phyloP scores from a whole-genome alignment of 129 eudicot species.

The Escallonia rubra region DNA sequence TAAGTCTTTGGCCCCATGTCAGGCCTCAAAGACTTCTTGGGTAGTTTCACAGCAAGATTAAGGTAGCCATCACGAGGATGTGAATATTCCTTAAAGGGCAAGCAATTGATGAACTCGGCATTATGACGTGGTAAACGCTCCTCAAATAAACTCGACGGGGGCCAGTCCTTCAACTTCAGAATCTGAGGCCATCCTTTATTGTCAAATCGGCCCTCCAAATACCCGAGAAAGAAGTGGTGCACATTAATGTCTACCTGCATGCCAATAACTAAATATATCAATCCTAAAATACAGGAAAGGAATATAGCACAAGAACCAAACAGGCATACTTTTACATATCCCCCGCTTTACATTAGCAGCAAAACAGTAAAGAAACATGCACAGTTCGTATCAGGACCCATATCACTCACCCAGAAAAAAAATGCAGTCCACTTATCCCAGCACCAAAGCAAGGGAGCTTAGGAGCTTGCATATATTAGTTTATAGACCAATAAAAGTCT shows the following conservation, averaged over 20 bases:
- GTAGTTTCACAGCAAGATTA: conserved; percentile 25
- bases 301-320: too few species aligned
- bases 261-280: neutral
- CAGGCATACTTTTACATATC: too few species aligned
- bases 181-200: conserved; percentile 15
- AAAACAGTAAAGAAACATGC: too few species aligned
- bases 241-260: conserved; percentile 27
- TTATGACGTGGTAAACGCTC: conserved; percentile 22
- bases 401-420: too few species aligned
- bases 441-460: too few species aligned
- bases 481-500: too few species aligned
- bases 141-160: conserved; percentile 18
- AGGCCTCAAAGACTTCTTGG: conserved; percentile 3
- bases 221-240: conserved; percentile 25
- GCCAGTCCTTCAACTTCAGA: conserved; percentile 30
- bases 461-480: too few species aligned
- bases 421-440: too few species aligned
- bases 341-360: too few species aligned
- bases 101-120: conserved; percentile 19
- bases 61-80: conserved; percentile 22
- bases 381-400: too few species aligned
- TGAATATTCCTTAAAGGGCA: conserved; percentile 29
- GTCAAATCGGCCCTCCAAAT: conserved; percentile 13
- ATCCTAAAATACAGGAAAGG: too few species aligned
- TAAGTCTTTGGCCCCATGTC: conserved; percentile 23